Percentiles rank a stretch among this genome's conserved stretches.
phyloP scores from a whole-genome alignment of 768 basidiomycete species.

The Pisolithus sp. region DNA sequence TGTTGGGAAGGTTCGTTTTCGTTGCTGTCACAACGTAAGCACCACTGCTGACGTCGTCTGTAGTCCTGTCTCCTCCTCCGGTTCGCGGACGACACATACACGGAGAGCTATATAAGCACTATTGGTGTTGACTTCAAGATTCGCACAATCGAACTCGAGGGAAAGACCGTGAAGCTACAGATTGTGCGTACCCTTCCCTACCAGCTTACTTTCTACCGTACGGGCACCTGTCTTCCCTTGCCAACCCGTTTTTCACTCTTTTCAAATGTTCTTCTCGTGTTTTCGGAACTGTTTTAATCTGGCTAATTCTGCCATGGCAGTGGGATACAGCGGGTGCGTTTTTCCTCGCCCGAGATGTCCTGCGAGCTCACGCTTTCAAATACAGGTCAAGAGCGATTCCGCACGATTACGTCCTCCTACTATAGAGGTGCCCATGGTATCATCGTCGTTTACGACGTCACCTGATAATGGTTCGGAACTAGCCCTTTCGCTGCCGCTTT shows the following conservation, averaged over 20 bases:
- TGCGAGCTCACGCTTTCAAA: constrained; percentile 3
- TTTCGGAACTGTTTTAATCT: constrained; percentile 6
- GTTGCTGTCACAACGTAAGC: constrained; percentile 10
- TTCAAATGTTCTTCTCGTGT: background rate
- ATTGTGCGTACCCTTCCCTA: constrained; percentile 58
- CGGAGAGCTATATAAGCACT: constrained; percentile 94
- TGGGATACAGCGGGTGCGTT: constrained; percentile 93
- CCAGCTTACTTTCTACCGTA: no score
- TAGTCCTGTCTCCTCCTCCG: constrained; percentile 90
- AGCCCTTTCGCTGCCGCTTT: background rate
- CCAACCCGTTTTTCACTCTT: background rate
- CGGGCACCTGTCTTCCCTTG: background rate
- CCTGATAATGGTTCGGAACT: constrained; percentile 70
- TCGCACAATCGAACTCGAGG: constrained; percentile 96
- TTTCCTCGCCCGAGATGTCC: background rate
- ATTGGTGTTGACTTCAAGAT: constrained; percentile 99
- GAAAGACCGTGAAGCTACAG: constrained; percentile 97
- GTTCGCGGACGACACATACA: constrained; percentile 95
- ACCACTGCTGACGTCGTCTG: constrained; percentile 21
- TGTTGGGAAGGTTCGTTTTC: constrained; percentile 72
- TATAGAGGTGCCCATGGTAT: constrained; percentile 99
- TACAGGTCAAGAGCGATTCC: constrained; percentile 92
- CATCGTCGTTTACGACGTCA: constrained; percentile 97
- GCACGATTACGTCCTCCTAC: constrained; percentile 99
- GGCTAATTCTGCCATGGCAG: constrained; percentile 27